phyloP scores from a whole-genome alignment of 2,329 filamentous ascomycete genomes.

The Venturia effusa region DNA sequence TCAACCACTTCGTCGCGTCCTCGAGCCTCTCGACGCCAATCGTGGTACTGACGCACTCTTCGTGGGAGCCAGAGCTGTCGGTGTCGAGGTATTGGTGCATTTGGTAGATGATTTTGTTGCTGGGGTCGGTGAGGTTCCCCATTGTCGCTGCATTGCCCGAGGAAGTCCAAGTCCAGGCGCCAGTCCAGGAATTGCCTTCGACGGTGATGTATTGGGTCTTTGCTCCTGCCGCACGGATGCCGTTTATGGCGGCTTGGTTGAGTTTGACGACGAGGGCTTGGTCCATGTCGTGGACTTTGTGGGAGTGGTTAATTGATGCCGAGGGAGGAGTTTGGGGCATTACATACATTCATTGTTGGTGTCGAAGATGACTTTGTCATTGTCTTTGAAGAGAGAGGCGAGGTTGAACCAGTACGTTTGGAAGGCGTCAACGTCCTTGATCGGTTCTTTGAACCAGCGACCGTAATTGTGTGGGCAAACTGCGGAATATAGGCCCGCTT shows the following conservation, averaged over 20 bases:
- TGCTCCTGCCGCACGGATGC: conserved; percentile 33
- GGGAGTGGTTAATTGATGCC: not conserved
- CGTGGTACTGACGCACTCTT: conserved; percentile 40
- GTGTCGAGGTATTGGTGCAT: conserved; percentile 54
- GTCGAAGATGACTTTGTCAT: conserved; percentile 34
- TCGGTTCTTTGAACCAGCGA: conserved; percentile 36
- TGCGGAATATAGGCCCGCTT: conserved; percentile 37
- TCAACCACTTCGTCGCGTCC: conserved; percentile 43
- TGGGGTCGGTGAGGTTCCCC: conserved; percentile 38
- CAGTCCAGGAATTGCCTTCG: conserved; percentile 42
- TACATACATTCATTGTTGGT: conserved; percentile 33
- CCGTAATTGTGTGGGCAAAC: conserved; percentile 42
- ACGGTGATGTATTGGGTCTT: conserved; percentile 48
- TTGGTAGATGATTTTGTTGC: conserved; percentile 44
- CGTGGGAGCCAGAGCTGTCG: conserved; percentile 42
- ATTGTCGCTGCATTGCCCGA: conserved; percentile 35
- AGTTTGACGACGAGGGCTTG: conserved; percentile 33
- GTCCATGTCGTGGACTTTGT: conserved; percentile 30
- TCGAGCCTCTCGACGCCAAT: conserved; percentile 42
- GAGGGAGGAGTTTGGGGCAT: not conserved
- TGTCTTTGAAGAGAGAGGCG: conserved; percentile 28
- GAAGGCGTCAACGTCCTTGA: conserved; percentile 31
- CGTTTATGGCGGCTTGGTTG: conserved; percentile 37
- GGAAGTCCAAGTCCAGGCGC: conserved; percentile 39
- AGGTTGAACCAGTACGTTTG: conserved; percentile 34